These are phyloP conservation scores for Ascoidea tarda DNA, from an alignment of 805 yeast genomes.

Conservation along the genomic window DNA sequence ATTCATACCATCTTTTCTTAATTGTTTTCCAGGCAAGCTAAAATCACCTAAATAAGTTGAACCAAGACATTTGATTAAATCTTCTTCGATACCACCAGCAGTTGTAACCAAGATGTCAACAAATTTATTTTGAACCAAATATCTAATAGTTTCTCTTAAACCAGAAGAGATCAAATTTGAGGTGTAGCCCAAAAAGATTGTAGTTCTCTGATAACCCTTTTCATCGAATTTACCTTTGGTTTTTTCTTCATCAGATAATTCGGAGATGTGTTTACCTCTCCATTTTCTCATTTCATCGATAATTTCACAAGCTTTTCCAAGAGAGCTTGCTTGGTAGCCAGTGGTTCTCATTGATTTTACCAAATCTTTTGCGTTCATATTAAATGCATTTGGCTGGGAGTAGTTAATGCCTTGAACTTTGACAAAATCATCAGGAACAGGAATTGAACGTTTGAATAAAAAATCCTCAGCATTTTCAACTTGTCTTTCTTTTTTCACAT, in stretches of 20 bases:
- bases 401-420: conserved; percentile 86
- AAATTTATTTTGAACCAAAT: conserved; percentile 83
- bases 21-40: conserved; percentile 58
- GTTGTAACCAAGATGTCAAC: conserved; percentile 93
- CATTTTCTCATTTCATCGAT: conserved; percentile 85
- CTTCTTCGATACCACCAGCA: conserved; percentile 98
- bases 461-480: conserved; percentile 70
- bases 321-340: conserved; percentile 94
- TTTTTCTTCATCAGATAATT: conserved; percentile 52
- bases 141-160: conserved; percentile 78
- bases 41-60: conserved; percentile 95
- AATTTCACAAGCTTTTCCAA: conserved; percentile 83
- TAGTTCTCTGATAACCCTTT: conserved; percentile 66
- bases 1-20: conserved; percentile 93
- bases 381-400: conserved; percentile 57
- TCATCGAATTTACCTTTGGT: conserved; percentile 64
- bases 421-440: conserved; percentile 69
- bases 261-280: conserved; percentile 72
- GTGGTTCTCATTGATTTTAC: conserved; percentile 76
- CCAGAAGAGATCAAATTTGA: conserved; percentile 95
- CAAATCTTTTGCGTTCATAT: conserved; percentile 69
- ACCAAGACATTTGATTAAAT: conserved; percentile 88
- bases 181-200: conserved; percentile 92
- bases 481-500: conserved; percentile 29
- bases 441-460: conserved; percentile 73